Base-by-base conservation (phyloP, 495 filamentous ascomycete species). In the Tuber indicum region DNA sequence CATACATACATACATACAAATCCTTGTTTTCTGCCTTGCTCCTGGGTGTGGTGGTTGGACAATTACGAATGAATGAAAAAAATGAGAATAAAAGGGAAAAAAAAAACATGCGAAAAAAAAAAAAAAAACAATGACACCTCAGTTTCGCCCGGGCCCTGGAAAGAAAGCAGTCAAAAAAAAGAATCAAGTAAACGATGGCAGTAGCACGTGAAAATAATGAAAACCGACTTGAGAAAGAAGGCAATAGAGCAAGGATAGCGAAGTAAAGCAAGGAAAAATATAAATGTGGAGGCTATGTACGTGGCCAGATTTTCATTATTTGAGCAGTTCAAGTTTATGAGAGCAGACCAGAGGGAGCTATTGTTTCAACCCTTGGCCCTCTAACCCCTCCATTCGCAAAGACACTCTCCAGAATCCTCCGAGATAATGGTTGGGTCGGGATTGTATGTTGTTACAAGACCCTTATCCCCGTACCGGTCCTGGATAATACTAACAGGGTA, bases 401-500 rank as follows among this genome's bases (percentile, higher is more conserved):
- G 84, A 85, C 93, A 96, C 0, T 49, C 45, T 52, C 12, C 93
- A 92, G 4, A 85, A 88, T 14, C 92, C 92, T 1, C 91, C 91
- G 86, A 94, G 91, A 77, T 90, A 86, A 5, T 90, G 89, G 0
- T 89, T 88, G 79, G n/a, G 58, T 8, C 58, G 26, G 86, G 47
- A 83, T 80, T 7, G 81, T 76, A 79, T 87, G 79, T n/a, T 75
- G 83, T n/a, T 75, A 83, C 21, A 78, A 83, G n/a, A 81, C 86
- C 12, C 73, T 84, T 84, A 0, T 93, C 92, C 46, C 94, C 94
- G 75, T 96, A 92, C 46, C 93, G 90, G 84, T 98, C 95, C 17
- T 92, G 78, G 1, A 91, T 92, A 32, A 98, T 87, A 0, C 92
- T 96, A 0, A 97, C 87, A 0, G 93, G 93, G 82, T 95, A 97